Evolutionary conservation across 1,139 yeast genomes (phyloP), one percentile per base, ranked within the genome.

Genomic region (Pichia sp.): DNA sequence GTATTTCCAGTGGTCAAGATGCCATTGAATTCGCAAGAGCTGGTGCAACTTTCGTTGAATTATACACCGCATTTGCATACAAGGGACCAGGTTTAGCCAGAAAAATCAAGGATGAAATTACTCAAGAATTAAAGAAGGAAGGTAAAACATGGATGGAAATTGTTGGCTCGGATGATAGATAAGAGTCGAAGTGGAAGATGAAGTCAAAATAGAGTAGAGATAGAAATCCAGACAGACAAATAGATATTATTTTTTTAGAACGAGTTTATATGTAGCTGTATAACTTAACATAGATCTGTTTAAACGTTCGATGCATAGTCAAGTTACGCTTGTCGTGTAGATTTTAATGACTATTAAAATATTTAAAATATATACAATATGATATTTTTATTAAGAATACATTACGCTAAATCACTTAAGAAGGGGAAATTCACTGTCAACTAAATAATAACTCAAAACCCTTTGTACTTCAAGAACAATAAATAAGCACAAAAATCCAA

Each of bases 11-110:
- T 36, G 97, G 95, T 47, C 72, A 79, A 55, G 97, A 90, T 61
- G 97, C 90, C 1, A 67, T 90, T 44, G 97, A 90, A 55, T 92
- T 83, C 64, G 96, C 94, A 34, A 79, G 76, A 57, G 96, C 97
- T 1, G 98, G 98, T 49, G 97, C 98, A 11, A 75, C 85, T 33
- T 85, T 81, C 59, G 79, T 90, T 40, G 86, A 90, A 64, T 65
- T 87, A 44, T 88, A 88, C 66, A 90, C 97, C 9, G 80, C 95
- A 3, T 85, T 86, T 65, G 97, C 95, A 1, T 90, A 87, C 68
- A 80, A 79, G 59, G 98, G 98, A 1, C 96, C 97, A 0, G 95
- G 95, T 1, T 69, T 86, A 44, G 86, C 94, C 6, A 77, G 81
- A 41, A 79, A 80, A 57, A 75, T 92, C 54, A 81, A 88, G 58